A percentile compares a stretch with the other conserved stretches of the same genome.
Evolutionary conservation across 371 early-diverging fungal genomes (phyloP).

Genomic region (Syncephalis plumigaleata): DNA sequence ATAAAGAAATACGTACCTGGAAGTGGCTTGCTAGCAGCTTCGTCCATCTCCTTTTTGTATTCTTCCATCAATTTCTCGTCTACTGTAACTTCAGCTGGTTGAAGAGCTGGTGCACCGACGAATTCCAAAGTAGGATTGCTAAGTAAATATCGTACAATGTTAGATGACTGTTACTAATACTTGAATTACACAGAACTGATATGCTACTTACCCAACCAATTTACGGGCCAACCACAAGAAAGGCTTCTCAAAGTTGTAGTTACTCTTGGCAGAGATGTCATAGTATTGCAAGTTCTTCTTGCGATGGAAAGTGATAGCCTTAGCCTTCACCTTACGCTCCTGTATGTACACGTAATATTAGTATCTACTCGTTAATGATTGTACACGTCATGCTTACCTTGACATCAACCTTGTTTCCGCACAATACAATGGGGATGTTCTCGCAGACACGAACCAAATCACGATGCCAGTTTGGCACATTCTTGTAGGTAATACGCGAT

Average conservation of each 20-base stretch:
- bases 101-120: slow-evolving; percentile 94
- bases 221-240: slow-evolving; percentile 99
- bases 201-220: slow-evolving; percentile 53
- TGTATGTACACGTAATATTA: slow-evolving; percentile 4
- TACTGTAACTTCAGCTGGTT: slow-evolving; percentile 88
- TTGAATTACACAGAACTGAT: slow-evolving; percentile 1
- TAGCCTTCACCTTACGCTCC: slow-evolving; percentile 99
- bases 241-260: slow-evolving; percentile 99
- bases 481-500: slow-evolving; percentile 98
- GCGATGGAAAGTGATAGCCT: slow-evolving; percentile 98
- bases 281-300: slow-evolving; percentile 99
- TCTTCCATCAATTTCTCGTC: slow-evolving; percentile 62
- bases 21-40: slow-evolving; percentile 65
- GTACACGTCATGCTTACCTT: slow-evolving; percentile 28
- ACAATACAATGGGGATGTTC: slow-evolving; percentile 99
- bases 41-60: slow-evolving; percentile 59
- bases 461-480: slow-evolving; percentile 99
- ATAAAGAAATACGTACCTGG: slow-evolving; percentile 22
- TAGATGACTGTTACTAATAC: neutral
- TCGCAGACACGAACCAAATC: slow-evolving; percentile 98
- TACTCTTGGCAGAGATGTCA: slow-evolving; percentile 98
- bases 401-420: slow-evolving; percentile 99
- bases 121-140: slow-evolving; percentile 92
- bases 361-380: slow-evolving; percentile 1
- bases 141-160: slow-evolving; percentile 11